phyloP scores from a whole-genome alignment of 176 grass and related monocot species.

The Aegilops longissima region DNA sequence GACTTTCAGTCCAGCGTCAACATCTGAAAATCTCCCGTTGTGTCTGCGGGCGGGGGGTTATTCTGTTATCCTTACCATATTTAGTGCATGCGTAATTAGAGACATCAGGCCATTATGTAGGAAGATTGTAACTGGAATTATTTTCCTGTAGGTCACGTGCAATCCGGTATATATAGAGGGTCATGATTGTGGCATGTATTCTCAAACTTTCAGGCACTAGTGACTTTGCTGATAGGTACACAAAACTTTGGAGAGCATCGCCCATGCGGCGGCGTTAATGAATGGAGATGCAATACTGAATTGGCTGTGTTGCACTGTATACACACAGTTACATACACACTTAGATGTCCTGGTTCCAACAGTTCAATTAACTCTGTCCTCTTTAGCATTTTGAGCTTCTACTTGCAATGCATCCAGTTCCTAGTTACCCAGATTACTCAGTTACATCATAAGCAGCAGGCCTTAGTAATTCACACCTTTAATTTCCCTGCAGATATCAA shows the following conservation, averaged over 20 bases:
- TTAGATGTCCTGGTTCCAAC: not conserved
- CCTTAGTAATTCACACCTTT: not conserved
- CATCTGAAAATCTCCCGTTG: no score
- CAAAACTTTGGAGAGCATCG: not conserved
- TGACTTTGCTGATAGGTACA: not conserved
- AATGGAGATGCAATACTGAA: not conserved
- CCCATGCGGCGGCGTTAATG: not conserved
- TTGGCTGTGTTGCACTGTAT: not conserved
- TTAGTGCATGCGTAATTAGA: not conserved
- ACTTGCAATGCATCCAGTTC: not conserved
- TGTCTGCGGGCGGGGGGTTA: no score
- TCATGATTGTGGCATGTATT: not conserved
- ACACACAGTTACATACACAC: not conserved
- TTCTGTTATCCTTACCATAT: not conserved
- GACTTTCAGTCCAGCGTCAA: no score
- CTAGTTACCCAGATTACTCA: not conserved
- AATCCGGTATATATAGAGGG: not conserved
- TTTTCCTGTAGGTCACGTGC: not conserved
- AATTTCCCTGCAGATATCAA: slow-evolving; percentile 34
- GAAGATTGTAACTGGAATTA: not conserved
- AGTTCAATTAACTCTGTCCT: not conserved
- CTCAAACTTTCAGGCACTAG: not conserved
- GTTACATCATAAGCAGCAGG: not conserved
- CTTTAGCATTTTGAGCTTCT: slow-evolving; percentile 15
- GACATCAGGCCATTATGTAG: not conserved